phyloP scores from a whole-genome alignment of 2,329 filamentous ascomycete species.

The Gnomoniopsis sp. region DNA sequence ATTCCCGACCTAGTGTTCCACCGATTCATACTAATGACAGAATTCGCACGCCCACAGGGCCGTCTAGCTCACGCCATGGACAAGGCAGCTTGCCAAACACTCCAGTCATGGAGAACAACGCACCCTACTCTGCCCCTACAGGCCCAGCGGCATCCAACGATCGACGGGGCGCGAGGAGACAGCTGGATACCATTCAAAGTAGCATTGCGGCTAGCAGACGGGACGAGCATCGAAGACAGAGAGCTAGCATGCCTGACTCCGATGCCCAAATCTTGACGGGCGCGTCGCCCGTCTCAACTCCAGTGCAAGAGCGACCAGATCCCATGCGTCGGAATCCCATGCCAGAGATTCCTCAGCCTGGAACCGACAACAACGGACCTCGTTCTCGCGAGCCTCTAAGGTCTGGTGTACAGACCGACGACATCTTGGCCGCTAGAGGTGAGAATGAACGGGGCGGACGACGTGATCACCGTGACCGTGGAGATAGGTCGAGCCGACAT shows the following conservation, averaged over 20 bases:
- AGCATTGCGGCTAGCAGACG: slow-evolving; percentile 34
- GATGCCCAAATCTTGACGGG: slow-evolving; percentile 56
- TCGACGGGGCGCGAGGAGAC: slow-evolving; percentile 43
- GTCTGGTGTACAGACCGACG: slow-evolving; percentile 31
- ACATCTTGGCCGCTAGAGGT: slow-evolving; percentile 33
- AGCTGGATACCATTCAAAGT: slow-evolving; percentile 51
- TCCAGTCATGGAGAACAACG: slow-evolving; percentile 23
- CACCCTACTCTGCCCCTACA: slow-evolving; percentile 23
- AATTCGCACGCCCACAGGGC: slow-evolving; percentile 24
- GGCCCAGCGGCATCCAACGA: slow-evolving; percentile 34
- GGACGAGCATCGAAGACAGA: slow-evolving; percentile 14
- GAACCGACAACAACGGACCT: slow-evolving; percentile 25
- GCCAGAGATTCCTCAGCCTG: slow-evolving; percentile 22
- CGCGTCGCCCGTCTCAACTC: slow-evolving; percentile 47
- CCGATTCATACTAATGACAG: slow-evolving; percentile 27
- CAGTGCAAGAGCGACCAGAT: slow-evolving; percentile 46
- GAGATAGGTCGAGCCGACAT: slow-evolving; percentile 41
- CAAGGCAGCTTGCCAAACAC: slow-evolving; percentile 28
- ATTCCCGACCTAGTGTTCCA: slow-evolving; percentile 20
- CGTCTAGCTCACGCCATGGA: slow-evolving; percentile 20
- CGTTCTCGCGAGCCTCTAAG: slow-evolving; percentile 24
- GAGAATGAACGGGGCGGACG: slow-evolving; percentile 42
- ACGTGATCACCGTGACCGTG: slow-evolving; percentile 38
- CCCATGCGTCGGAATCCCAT: slow-evolving; percentile 35
- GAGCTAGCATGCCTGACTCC: slow-evolving; percentile 46